These are phyloP conservation scores for Parafenestella ontariensis DNA, from an alignment of 2,329 filamentous ascomycete genomes.

Conservation along the genomic window DNA sequence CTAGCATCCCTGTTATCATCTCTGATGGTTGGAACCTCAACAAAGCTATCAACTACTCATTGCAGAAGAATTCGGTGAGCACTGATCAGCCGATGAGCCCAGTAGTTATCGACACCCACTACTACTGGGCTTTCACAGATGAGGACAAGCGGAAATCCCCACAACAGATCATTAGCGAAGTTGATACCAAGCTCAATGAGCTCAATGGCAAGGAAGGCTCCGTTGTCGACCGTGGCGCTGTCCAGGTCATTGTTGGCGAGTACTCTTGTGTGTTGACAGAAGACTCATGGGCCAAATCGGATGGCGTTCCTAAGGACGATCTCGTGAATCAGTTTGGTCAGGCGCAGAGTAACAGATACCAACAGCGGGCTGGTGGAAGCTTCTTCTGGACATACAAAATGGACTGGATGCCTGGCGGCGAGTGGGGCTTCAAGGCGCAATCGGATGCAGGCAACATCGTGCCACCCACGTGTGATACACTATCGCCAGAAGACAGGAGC, in stretches of 20 bases:
- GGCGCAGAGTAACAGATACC: conserved; percentile 58
- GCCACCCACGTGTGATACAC: conserved; percentile 44
- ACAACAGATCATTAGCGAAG: conserved; percentile 59
- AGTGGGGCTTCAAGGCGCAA: conserved; percentile 66
- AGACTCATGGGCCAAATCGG: conserved; percentile 55
- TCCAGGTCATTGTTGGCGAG: conserved; percentile 63
- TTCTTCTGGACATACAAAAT: conserved; percentile 70
- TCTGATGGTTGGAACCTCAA: conserved; percentile 65
- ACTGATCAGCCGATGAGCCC: conserved; percentile 50
- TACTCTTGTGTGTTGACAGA: conserved; percentile 64
- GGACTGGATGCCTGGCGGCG: conserved; percentile 68
- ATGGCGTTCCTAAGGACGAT: conserved; percentile 45
- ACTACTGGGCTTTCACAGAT: conserved; percentile 66
- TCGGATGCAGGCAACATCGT: conserved; percentile 52
- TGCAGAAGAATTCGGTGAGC: conserved; percentile 48
- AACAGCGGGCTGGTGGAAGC: conserved; percentile 58
- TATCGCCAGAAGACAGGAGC: conserved; percentile 18
- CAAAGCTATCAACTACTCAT: conserved; percentile 55
- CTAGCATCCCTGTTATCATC: conserved; percentile 62
- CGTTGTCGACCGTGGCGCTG: conserved; percentile 59
- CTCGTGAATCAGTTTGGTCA: conserved; percentile 57
- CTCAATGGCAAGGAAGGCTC: conserved; percentile 57
- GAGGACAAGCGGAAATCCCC: conserved; percentile 60
- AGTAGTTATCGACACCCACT: conserved; percentile 65
- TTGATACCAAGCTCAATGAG: conserved; percentile 53